Conservation (phyloP, 2,329 filamentous ascomycete species). For the Cytospora leucostoma region DNA sequence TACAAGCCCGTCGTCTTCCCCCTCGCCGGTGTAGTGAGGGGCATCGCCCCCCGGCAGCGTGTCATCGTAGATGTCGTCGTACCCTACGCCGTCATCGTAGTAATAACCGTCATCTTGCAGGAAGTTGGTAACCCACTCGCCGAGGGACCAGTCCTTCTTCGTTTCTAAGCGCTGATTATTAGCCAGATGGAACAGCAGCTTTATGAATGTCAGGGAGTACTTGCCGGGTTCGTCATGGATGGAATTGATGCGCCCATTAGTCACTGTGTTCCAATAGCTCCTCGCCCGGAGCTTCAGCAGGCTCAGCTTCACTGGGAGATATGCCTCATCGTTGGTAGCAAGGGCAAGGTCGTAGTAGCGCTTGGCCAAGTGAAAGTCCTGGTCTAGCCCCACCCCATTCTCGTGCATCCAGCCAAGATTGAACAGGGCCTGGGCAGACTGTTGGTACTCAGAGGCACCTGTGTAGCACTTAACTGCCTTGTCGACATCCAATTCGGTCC, state of each 20-base stretch:
- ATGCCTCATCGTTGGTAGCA: slow-evolving; percentile 89
- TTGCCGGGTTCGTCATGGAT: slow-evolving; percentile 87
- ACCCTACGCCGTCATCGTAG: slow-evolving; percentile 58
- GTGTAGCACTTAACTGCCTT: slow-evolving; percentile 94
- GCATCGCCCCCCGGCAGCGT: slow-evolving; percentile 61
- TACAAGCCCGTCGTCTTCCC: slow-evolving; percentile 74
- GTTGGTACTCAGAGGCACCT: slow-evolving; percentile 85
- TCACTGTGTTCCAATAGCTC: slow-evolving; percentile 93
- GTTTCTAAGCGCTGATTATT: slow-evolving; percentile 51
- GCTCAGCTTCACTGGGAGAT: slow-evolving; percentile 87
- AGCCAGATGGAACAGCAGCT: slow-evolving; percentile 28
- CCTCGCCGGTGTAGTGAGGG: slow-evolving; percentile 53
- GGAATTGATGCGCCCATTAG: slow-evolving; percentile 85
- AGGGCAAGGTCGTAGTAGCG: slow-evolving; percentile 92
- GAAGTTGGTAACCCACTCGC: slow-evolving; percentile 87
- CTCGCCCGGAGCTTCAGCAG: slow-evolving; percentile 80
- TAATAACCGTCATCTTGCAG: slow-evolving; percentile 68
- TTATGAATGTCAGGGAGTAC: slow-evolving; percentile 33
- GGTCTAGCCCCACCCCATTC: slow-evolving; percentile 87
- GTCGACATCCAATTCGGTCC: slow-evolving; percentile 69
- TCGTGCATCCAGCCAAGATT: slow-evolving; percentile 99
- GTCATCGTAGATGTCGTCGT: slow-evolving; percentile 58
- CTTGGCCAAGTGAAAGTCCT: slow-evolving; percentile 97
- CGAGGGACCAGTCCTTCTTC: slow-evolving; percentile 73
- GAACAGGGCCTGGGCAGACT: slow-evolving; percentile 93